Evolutionary conservation across 1,284 basidiomycete genomes (phyloP).

Genomic region (Melampsora allii-populina): DNA sequence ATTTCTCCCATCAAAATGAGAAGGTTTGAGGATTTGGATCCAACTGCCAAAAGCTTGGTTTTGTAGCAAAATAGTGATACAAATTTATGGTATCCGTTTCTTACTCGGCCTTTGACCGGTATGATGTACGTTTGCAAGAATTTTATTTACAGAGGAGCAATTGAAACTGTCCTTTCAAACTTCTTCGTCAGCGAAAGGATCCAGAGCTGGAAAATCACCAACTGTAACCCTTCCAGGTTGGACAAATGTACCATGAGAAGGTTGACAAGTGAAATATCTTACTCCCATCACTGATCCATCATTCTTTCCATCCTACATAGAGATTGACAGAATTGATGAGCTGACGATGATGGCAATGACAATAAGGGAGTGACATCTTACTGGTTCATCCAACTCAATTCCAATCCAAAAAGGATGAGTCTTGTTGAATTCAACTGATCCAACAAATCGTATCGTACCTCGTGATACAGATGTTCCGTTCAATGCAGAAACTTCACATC

Average conservation of each 20-base stretch:
- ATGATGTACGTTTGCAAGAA: too few species aligned
- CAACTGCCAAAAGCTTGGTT: too few species aligned
- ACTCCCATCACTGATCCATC: slow-evolving; percentile 64
- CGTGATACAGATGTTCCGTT: slow-evolving; percentile 57
- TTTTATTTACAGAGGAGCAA: too few species aligned
- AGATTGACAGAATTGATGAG: too few species aligned
- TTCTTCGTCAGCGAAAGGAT: slow-evolving; percentile 66
- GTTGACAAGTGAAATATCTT: slow-evolving; percentile 74
- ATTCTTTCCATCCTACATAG: slow-evolving; percentile 39
- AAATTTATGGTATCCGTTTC: too few species aligned
- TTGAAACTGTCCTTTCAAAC: slow-evolving; percentile 57
- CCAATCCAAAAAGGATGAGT: slow-evolving; percentile 69
- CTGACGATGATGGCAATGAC: too few species aligned
- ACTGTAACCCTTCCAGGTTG: slow-evolving; percentile 74
- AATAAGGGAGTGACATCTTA: too few species aligned
- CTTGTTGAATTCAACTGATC: slow-evolving; percentile 69
- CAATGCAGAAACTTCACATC: slow-evolving; percentile 68
- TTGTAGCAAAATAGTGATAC: too few species aligned
- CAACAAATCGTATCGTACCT: slow-evolving; percentile 80
- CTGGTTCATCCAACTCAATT: slow-evolving; percentile 91
- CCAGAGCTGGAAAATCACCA: slow-evolving; percentile 81
- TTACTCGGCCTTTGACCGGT: too few species aligned
- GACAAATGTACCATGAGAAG: slow-evolving; percentile 81
- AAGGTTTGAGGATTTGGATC: too few species aligned
- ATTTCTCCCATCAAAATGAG: too few species aligned